Evolutionary conservation across 495 filamentous ascomycete genomes (phyloP).

Genomic region (Neurospora discreta): DNA sequence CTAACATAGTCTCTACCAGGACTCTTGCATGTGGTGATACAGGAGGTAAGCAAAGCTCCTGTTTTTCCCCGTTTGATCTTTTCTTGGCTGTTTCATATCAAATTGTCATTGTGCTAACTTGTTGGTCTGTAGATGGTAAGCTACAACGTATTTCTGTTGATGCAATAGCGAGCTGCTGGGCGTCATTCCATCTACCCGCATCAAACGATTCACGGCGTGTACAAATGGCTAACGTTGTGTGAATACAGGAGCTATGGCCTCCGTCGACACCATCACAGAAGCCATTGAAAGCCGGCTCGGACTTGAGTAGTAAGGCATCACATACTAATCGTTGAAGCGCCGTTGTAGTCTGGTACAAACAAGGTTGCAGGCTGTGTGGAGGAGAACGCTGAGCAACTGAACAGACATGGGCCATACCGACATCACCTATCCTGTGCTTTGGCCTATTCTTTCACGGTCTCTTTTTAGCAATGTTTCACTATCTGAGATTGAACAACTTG

Average conservation of each 20-base stretch:
- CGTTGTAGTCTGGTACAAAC: neutral
- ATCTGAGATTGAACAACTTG: too few species aligned
- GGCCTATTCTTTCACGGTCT: too few species aligned
- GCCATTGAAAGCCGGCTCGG: conserved; percentile 41
- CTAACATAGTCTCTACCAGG: neutral
- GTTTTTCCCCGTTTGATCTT: neutral
- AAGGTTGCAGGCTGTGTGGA: neutral
- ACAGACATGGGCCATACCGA: too few species aligned
- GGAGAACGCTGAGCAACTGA: too few species aligned
- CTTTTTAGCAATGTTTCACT: too few species aligned
- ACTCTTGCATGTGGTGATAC: conserved; percentile 25
- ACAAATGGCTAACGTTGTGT: neutral
- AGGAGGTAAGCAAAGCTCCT: conserved; percentile 12
- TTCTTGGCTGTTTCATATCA: neutral
- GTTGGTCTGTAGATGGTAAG: neutral
- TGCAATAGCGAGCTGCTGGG: neutral
- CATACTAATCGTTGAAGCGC: neutral
- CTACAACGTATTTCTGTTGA: neutral
- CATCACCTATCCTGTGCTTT: too few species aligned
- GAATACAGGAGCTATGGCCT: conserved; percentile 60
- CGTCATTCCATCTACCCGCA: neutral
- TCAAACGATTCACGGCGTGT: neutral
- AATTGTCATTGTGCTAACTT: conserved; percentile 1
- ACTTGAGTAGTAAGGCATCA: conserved; percentile 6
- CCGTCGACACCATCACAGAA: conserved; percentile 69